phyloP scores from a whole-genome alignment of 2,329 filamentous ascomycete genomes.

The Ceratocystis lukuohia region DNA sequence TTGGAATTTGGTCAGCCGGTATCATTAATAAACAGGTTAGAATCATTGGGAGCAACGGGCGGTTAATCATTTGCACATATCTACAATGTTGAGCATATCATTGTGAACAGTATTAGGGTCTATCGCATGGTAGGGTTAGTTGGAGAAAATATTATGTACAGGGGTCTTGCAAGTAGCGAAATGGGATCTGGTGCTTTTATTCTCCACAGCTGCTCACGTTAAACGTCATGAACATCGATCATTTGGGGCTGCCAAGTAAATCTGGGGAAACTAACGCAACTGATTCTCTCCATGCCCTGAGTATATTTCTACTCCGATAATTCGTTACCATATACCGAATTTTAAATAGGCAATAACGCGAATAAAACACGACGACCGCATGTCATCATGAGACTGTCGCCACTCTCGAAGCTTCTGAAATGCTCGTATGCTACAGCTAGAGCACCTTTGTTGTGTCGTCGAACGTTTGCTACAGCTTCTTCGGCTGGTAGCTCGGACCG shows the following conservation, averaged over 20 bases:
- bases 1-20: too few species aligned
- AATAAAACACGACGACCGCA: not conserved
- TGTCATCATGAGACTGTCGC: not conserved
- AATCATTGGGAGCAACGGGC: too few species aligned
- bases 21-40: too few species aligned
- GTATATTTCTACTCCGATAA: not conserved
- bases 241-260: not conserved
- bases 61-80: not conserved
- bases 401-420: not conserved
- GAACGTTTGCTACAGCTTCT: conserved; percentile 15
- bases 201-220: conserved; percentile 10
- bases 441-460: conserved; percentile 7
- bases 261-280: conserved; percentile 5
- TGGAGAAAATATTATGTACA: conserved; percentile 14
- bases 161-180: conserved; percentile 4
- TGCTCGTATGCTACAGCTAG: not conserved
- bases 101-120: not conserved
- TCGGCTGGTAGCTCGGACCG: conserved; percentile 26
- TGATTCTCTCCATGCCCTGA: not conserved
- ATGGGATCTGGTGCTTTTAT: not conserved
- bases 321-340: not conserved
- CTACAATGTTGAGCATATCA: not conserved
- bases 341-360: not conserved
- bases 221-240: not conserved
- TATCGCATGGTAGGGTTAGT: not conserved